Evolutionary conservation across 139 green algal genomes (phyloP).

Genomic region (Desmodesmus armatus): DNA sequence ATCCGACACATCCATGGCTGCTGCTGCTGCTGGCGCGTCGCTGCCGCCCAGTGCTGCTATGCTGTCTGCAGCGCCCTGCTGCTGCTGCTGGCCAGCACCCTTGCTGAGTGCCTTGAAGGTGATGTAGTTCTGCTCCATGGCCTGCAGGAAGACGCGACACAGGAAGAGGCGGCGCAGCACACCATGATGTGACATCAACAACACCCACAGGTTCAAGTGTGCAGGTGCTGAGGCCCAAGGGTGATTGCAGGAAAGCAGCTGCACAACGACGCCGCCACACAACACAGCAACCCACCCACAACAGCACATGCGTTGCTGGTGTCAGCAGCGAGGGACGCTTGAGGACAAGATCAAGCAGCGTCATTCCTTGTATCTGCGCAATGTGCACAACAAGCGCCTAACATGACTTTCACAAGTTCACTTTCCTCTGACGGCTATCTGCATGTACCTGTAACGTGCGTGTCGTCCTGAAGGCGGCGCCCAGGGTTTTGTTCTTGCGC

Average conservation of each 20-base stretch:
- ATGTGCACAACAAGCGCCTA: too few species aligned
- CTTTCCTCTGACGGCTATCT: background rate
- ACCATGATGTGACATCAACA: background rate
- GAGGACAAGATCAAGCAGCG: too few species aligned
- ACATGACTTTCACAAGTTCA: too few species aligned
- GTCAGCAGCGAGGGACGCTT: too few species aligned
- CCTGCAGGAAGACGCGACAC: conserved; percentile 39
- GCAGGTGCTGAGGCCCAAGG: background rate
- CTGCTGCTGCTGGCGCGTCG: background rate
- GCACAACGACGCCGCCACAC: background rate
- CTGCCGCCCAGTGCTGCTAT: conserved; percentile 27
- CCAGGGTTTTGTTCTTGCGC: conserved; percentile 97
- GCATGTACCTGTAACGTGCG: conserved; percentile 59
- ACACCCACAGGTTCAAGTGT: background rate
- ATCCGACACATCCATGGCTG: conserved; percentile 51
- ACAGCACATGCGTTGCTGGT: too few species aligned
- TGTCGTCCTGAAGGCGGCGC: conserved; percentile 87
- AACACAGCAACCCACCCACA: background rate
- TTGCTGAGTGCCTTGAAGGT: conserved; percentile 62
- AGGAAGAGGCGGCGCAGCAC: background rate
- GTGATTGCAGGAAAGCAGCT: background rate
- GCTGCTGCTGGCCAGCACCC: conserved; percentile 23
- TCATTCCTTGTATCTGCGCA: too few species aligned
- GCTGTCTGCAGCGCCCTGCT: conserved; percentile 22
- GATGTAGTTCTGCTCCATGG: conserved; percentile 85